Evolutionary conservation across 768 basidiomycete genomes (phyloP).

Genomic region (Hericium rajendrae): DNA sequence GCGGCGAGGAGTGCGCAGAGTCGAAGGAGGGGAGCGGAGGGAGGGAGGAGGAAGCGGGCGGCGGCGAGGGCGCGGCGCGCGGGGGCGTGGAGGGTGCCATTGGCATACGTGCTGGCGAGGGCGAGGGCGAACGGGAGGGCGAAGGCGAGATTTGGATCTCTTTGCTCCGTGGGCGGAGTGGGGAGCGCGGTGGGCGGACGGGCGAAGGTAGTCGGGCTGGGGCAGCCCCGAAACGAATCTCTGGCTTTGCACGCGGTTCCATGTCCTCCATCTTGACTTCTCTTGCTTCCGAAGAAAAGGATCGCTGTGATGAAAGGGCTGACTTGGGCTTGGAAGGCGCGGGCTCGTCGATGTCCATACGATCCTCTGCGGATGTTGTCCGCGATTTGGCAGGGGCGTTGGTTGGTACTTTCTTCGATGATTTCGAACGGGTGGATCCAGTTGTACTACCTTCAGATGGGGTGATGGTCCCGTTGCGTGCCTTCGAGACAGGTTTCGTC

Average conservation of each 20-base stretch:
- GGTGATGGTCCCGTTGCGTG: not conserved
- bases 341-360: not conserved
- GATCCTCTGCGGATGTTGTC: not conserved
- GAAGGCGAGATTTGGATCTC: not conserved
- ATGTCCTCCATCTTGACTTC: not conserved
- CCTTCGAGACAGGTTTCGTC: not conserved
- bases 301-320: too few relatives aligned
- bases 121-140: not conserved
- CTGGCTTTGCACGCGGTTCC: not conserved
- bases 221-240: too few relatives aligned
- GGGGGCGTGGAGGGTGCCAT: not conserved
- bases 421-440: not conserved
- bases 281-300: not conserved
- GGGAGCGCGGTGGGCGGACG: not conserved
- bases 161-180: not conserved
- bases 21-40: conserved; percentile 7
- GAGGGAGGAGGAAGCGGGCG: conserved; percentile 8
- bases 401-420: not conserved
- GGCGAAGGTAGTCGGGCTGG: not conserved
- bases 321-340: not conserved
- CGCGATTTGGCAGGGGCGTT: not conserved
- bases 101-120: not conserved
- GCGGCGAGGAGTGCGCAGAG: conserved; percentile 3
- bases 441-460: not conserved
- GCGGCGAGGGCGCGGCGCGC: conserved; percentile 6